phyloP scores from a whole-genome alignment of 2,329 filamentous ascomycete species.

The Pyrenophora graminea region DNA sequence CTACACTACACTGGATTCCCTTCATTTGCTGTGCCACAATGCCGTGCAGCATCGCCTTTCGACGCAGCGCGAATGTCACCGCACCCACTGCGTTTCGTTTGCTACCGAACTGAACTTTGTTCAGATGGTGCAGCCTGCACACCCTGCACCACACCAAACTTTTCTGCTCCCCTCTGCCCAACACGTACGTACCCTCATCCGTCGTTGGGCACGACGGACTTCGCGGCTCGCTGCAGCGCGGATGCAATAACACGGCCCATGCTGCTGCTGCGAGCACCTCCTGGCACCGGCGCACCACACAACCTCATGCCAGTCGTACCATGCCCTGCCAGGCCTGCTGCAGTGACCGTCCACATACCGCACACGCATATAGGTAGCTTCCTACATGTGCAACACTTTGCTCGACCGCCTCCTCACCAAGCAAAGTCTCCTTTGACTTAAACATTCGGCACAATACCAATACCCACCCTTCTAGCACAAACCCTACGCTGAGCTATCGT shows the following conservation, averaged over 20 bases:
- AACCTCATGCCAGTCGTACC: conserved; percentile 28
- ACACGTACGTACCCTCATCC: conserved; percentile 8
- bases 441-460: conserved; percentile 8
- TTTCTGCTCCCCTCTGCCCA: conserved; percentile 13
- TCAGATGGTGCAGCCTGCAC: conserved; percentile 4
- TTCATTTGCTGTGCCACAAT: conserved; percentile 28
- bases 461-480: conserved; percentile 20
- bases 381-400: conserved; percentile 10
- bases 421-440: conserved; percentile 14
- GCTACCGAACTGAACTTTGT: conserved; percentile 18
- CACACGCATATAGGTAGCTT: conserved; percentile 11
- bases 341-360: conserved; percentile 27
- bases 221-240: conserved; percentile 30
- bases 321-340: conserved; percentile 8
- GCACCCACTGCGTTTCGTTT: conserved; percentile 25
- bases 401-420: conserved; percentile 19
- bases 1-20: conserved; percentile 7
- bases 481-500: conserved; percentile 28
- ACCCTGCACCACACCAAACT: conserved; percentile 7
- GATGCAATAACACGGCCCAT: conserved; percentile 28
- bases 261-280: conserved; percentile 21
- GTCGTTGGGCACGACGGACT: conserved; percentile 25
- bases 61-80: conserved; percentile 13
- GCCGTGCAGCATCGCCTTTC: conserved; percentile 10
- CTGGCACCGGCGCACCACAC: conserved; percentile 25